Evolutionary conservation across 257 asterid species (phyloP).

Genomic region (Solanum habrochaites): DNA sequence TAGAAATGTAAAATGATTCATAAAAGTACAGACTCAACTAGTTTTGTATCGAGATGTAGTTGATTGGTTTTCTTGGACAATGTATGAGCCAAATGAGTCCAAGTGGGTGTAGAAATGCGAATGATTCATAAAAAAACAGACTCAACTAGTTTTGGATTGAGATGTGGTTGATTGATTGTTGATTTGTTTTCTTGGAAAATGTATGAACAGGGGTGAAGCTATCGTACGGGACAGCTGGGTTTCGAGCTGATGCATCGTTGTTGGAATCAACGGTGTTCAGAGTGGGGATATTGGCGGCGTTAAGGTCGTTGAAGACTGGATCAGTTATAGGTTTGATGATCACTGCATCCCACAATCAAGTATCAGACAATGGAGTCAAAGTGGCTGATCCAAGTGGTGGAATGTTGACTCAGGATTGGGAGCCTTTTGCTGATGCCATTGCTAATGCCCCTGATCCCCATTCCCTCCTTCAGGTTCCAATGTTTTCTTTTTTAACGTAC

Average conservation of each 20-base stretch:
- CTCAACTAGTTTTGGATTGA: neutral
- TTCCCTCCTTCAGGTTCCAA: constrained; percentile 50
- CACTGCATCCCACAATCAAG: constrained; percentile 85
- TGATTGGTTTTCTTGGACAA: neutral
- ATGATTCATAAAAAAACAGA: neutral
- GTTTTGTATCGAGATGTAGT: neutral
- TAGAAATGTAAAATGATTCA: neutral
- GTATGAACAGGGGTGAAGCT: constrained; percentile 39
- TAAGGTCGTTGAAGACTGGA: constrained; percentile 64
- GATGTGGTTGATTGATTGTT: neutral
- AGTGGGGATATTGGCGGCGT: constrained; percentile 76
- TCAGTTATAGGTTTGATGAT: constrained; percentile 75
- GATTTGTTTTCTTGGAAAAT: neutral
- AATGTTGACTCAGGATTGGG: constrained; percentile 94
- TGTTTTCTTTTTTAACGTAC: neutral
- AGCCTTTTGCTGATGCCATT: constrained; percentile 69
- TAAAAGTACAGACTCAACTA: neutral
- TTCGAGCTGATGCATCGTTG: constrained; percentile 62
- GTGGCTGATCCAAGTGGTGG: constrained; percentile 88
- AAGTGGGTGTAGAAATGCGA: neutral
- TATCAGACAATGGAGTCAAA: constrained; percentile 79
- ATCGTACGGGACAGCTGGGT: constrained; percentile 89
- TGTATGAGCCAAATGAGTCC: neutral
- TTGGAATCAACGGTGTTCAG: constrained; percentile 75
- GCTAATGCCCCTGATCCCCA: constrained; percentile 63